These are phyloP conservation scores for Globisporangium cystogenes DNA, from an alignment of 352 stramenopile species.

Conservation along the genomic window DNA sequence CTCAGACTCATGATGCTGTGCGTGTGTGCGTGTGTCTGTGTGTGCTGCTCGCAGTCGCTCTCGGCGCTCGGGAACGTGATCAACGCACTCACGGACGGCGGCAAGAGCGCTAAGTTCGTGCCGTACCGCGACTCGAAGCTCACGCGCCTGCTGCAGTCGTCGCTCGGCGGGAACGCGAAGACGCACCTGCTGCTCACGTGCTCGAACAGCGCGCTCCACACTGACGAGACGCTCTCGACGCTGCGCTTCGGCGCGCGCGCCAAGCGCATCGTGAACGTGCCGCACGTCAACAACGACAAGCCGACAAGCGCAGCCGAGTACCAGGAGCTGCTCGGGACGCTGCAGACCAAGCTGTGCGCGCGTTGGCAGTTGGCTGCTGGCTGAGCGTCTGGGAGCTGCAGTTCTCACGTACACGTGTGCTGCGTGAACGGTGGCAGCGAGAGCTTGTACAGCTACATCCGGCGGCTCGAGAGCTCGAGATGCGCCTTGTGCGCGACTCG, in stretches of 20 bases:
- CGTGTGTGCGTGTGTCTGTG: no score
- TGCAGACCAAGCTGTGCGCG: conserved; percentile 52
- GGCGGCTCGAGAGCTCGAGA: conserved; percentile 24
- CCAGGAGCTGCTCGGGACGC: conserved; percentile 26
- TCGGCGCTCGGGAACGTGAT: conserved; percentile 71
- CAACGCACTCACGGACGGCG: conserved; percentile 44
- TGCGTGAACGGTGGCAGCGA: conserved; percentile 13
- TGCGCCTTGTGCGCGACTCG: conserved; percentile 7
- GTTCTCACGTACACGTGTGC: no score
- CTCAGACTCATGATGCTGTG: not conserved
- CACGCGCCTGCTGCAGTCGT: conserved; percentile 87
- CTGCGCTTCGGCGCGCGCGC: conserved; percentile 88
- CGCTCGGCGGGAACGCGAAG: conserved; percentile 83
- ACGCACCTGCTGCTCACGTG: conserved; percentile 80
- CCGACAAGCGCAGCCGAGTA: conserved; percentile 13
- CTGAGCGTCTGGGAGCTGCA: no score
- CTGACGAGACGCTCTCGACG: conserved; percentile 80
- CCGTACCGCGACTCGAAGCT: conserved; percentile 90
- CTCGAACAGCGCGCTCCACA: conserved; percentile 26
- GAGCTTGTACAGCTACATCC: conserved; percentile 52
- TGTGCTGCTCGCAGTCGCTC: conserved; percentile 37
- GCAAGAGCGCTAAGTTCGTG: conserved; percentile 23
- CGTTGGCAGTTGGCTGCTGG: no score
- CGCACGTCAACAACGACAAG: conserved; percentile 66
- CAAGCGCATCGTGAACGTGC: conserved; percentile 74